A percentile compares a stretch with the other conserved stretches of the same genome.
These are phyloP conservation scores for Sugiyamaella americana DNA, from an alignment of 805 yeast genomes.

Conservation along the genomic window DNA sequence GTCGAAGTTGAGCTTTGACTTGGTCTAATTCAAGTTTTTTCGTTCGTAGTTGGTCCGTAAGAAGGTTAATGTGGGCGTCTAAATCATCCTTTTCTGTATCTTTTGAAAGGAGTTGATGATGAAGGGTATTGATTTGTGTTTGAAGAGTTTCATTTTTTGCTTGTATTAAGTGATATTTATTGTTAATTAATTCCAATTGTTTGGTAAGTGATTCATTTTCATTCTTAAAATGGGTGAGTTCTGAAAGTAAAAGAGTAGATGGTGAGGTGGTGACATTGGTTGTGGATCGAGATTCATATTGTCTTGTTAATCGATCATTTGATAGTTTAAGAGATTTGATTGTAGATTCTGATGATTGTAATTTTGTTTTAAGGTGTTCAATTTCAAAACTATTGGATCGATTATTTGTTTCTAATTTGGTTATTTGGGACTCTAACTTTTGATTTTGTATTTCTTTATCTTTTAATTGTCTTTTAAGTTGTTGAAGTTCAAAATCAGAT, in stretches of 20 bases:
- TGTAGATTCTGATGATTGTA: not conserved
- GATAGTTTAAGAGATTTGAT: not conserved
- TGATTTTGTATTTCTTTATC: not conserved
- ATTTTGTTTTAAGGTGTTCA: not conserved
- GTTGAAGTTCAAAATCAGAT: not conserved
- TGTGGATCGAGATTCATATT: not conserved
- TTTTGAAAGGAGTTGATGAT: not conserved
- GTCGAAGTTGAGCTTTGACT: not conserved
- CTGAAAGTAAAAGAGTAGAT: not conserved
- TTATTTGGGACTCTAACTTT: not conserved
- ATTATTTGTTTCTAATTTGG: not conserved
- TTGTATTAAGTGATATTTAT: not conserved
- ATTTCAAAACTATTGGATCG: not conserved
- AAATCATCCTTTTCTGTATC: constrained; percentile 6
- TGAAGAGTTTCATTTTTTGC: not conserved
- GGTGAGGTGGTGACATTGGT: not conserved
- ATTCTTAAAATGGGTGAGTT: not conserved
- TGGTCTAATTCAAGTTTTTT: constrained; percentile 8
- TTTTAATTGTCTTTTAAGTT: not conserved
- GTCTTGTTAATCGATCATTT: not conserved
- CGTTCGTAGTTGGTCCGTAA: constrained; percentile 6
- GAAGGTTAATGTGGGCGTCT: constrained; percentile 8
- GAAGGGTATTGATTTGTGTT: not conserved
- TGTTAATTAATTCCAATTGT: not conserved
- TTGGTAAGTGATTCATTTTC: not conserved